Percentiles rank a stretch among this genome's conserved stretches.
Evolutionary conservation across 1,284 basidiomycete genomes (phyloP).

Genomic region (Moesziomyces globuligerus): DNA sequence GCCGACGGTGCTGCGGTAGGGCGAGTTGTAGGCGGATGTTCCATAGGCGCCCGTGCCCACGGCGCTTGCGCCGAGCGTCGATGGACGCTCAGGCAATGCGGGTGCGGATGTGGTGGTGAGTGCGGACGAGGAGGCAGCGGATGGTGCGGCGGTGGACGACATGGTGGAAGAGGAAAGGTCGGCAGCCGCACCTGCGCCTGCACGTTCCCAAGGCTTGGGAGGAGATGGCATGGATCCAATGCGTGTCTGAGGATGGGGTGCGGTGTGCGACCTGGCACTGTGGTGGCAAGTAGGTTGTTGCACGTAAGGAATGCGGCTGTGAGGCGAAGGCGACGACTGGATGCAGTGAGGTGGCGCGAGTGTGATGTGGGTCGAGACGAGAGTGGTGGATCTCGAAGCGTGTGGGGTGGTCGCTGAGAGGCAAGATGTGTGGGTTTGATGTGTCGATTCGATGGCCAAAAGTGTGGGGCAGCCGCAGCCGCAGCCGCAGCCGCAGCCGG

Average conservation of each 20-base stretch:
- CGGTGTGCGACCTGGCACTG: background rate
- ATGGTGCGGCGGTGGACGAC: slow-evolving; percentile 15
- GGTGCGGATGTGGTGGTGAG: slow-evolving; percentile 46
- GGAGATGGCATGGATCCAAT: slow-evolving; percentile 54
- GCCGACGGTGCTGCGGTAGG: slow-evolving; percentile 48
- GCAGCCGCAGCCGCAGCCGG: too few relatives aligned
- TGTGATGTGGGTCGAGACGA: too few relatives aligned
- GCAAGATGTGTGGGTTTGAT: too few relatives aligned
- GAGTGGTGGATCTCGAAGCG: too few relatives aligned
- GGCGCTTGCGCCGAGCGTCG: slow-evolving; percentile 31
- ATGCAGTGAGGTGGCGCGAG: too few relatives aligned
- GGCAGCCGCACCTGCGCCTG: slow-evolving; percentile 49
- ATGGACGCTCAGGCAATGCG: slow-evolving; percentile 62
- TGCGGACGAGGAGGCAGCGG: slow-evolving; percentile 27
- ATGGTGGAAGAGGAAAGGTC: slow-evolving; percentile 23
- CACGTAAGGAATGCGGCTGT: too few relatives aligned
- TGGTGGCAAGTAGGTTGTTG: too few relatives aligned
- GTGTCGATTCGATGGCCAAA: too few relatives aligned
- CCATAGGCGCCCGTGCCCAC: slow-evolving; percentile 36
- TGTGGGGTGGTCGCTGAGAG: too few relatives aligned
- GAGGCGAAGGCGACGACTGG: too few relatives aligned
- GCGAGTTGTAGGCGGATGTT: slow-evolving; percentile 33
- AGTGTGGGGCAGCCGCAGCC: too few relatives aligned
- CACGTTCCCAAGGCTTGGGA: slow-evolving; percentile 66
- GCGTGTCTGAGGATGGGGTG: background rate